Evolutionary conservation across 1,284 basidiomycete species (phyloP).

Genomic region (Pseudozyma pruni): DNA sequence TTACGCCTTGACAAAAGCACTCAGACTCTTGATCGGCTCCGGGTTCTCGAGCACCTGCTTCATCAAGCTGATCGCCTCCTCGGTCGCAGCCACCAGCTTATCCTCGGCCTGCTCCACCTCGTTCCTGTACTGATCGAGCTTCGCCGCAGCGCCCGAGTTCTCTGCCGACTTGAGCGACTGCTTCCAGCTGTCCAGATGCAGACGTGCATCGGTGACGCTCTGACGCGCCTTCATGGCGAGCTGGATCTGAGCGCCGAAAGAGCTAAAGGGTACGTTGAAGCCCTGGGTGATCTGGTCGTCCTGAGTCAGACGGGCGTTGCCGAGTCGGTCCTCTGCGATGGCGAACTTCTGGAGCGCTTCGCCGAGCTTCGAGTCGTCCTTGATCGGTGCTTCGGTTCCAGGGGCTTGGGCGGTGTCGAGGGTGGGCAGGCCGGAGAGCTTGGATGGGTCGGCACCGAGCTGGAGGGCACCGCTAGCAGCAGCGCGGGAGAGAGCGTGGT

Average conservation of each 20-base stretch:
- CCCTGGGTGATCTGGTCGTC: conserved; percentile 79
- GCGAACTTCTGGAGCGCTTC: conserved; percentile 83
- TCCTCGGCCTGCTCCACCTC: conserved; percentile 68
- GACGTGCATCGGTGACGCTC: conserved; percentile 61
- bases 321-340: conserved; percentile 85
- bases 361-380: conserved; percentile 69
- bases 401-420: conserved; percentile 41
- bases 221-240: conserved; percentile 65
- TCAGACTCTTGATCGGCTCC: conserved; percentile 92
- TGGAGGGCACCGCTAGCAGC: conserved; percentile 77
- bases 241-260: conserved; percentile 65
- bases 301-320: conserved; percentile 83
- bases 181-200: conserved; percentile 65
- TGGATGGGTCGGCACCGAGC: conserved; percentile 68
- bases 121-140: conserved; percentile 53
- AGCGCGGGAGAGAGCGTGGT: conserved; percentile 88
- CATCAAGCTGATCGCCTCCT: conserved; percentile 97
- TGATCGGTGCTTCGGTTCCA: conserved; percentile 24
- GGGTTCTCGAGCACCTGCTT: conserved; percentile 97
- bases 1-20: conserved; percentile 89
- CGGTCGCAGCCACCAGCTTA: conserved; percentile 89
- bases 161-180: conserved; percentile 62
- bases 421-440: conserved; percentile 49
- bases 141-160: conserved; percentile 41
- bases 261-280: conserved; percentile 86